Percentiles rank a stretch among this genome's conserved stretches.
These are phyloP conservation scores for Epichloe coenophiala DNA, from an alignment of 2,329 filamentous ascomycete species.

Conservation along the genomic window DNA sequence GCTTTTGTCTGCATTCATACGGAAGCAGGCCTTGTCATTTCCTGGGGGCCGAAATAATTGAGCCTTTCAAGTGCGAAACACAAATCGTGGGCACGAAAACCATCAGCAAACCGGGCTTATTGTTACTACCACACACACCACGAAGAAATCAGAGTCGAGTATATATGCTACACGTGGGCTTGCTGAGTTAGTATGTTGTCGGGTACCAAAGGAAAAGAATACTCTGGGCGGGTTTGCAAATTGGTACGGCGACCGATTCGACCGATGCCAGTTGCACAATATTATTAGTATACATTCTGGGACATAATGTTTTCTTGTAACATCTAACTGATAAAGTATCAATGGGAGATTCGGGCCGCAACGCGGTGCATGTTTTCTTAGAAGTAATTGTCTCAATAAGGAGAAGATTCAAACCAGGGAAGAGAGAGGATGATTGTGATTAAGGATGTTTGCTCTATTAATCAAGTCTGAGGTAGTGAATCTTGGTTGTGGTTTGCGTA, in stretches of 20 bases:
- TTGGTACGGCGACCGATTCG: neutral
- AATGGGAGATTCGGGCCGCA: neutral
- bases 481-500: no score
- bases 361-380: neutral
- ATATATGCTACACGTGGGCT: neutral
- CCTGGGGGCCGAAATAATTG: neutral
- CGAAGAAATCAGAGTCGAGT: neutral
- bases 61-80: neutral
- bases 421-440: no score
- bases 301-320: constrained; percentile 4
- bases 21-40: constrained; percentile 6
- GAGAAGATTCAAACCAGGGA: neutral
- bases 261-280: neutral
- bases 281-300: constrained; percentile 3
- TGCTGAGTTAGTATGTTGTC: neutral
- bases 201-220: neutral
- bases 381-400: neutral
- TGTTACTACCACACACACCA: neutral
- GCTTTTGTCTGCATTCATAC: constrained; percentile 10
- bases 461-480: no score
- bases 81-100: neutral
- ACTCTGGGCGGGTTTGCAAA: neutral
- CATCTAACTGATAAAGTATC: constrained; percentile 2
- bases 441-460: no score
- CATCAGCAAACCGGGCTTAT: neutral